Evolutionary conservation across 495 filamentous ascomycete genomes (phyloP), one percentile per base, ranked within the genome.

Genomic region (Aspergillus mulundensis): DNA sequence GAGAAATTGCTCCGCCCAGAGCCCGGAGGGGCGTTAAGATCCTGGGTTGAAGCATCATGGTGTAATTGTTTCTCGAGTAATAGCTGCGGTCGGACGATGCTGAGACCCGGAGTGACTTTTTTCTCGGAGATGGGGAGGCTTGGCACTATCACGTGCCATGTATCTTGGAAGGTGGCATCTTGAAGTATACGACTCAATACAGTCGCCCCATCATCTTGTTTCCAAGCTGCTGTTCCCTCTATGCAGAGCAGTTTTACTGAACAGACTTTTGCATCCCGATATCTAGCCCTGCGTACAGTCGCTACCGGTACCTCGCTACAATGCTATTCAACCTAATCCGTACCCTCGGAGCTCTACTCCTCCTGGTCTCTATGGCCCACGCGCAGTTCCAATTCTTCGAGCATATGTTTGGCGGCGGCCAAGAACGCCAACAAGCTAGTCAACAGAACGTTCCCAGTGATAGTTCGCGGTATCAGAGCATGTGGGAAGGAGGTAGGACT

Each of bases 331-430:
- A 56, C 53, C 61, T 53, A 45, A 30, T 65, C 20, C 61, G 61
- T 34, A 43, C 65, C 44, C 62, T 78, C 2, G 75, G 68, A 63
- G 66, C 70, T 53, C 58, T 84, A n/a, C 61, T 84, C 38, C 65
- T 83, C 56, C 64, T 84, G 38, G 66, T 73, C 12, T 62, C 78
- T 28, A 55, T 77, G 16, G 77, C 77, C 11, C 65, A 72, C 56
- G 87, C 85, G 14, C 91, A 95, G 73, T 96, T 96, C 75, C 82
- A 85, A 66, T 90, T 91, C 80, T 91, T 91, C 75, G 91, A 96
- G 61, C 88, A 95, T 58, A 88, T 90, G 85, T 90, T 90, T 67
- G 74, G 77, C 55, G 79, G 77, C 57, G 58, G 58, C 42, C 70
- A 83, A 48, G 81, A 84, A 42, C 84, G 84, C 20, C 81, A 82